Percentiles rank a stretch among this genome's conserved stretches.
Conservation (phyloP, 768 basidiomycete species). For the Mycena filopes region DNA sequence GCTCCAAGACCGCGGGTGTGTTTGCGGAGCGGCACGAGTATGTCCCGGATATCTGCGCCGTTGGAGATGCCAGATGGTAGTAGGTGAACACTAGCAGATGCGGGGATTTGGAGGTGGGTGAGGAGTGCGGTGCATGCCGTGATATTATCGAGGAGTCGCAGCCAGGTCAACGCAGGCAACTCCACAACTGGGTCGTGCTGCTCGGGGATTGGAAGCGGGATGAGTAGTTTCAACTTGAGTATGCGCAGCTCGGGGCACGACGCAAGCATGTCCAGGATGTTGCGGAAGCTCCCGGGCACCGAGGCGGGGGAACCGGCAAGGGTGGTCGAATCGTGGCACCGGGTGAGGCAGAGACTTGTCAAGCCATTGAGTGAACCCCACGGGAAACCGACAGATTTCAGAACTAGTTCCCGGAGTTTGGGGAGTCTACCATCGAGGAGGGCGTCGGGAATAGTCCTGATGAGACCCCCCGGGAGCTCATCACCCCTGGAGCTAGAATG, state of each 20-base stretch:
- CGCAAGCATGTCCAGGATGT: neutral
- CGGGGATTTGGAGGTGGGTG: neutral
- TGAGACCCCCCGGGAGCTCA: neutral
- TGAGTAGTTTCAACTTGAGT: neutral
- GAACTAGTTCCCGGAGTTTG: neutral
- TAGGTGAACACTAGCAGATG: neutral
- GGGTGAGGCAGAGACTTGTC: neutral
- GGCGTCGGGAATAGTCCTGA: neutral
- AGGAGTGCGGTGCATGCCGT: neutral
- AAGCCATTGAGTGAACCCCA: conserved; percentile 6
- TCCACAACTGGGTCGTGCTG: conserved; percentile 2
- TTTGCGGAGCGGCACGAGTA: conserved; percentile 18
- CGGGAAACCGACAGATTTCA: conserved; percentile 1
- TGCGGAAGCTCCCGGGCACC: conserved; percentile 1
- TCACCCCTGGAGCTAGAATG: neutral
- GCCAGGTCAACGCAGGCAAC: neutral
- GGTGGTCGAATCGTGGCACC: neutral
- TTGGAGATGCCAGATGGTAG: neutral
- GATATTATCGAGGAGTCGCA: neutral
- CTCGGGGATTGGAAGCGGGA: neutral
- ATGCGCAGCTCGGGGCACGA: conserved; percentile 6
- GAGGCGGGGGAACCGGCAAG: neutral
- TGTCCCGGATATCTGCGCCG: neutral
- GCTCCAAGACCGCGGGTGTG: conserved; percentile 1
- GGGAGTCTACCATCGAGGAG: conserved; percentile 10